These are phyloP conservation scores for Hirschfeldia incana DNA, from an alignment of 345 rosid genomes.

Conservation along the genomic window DNA sequence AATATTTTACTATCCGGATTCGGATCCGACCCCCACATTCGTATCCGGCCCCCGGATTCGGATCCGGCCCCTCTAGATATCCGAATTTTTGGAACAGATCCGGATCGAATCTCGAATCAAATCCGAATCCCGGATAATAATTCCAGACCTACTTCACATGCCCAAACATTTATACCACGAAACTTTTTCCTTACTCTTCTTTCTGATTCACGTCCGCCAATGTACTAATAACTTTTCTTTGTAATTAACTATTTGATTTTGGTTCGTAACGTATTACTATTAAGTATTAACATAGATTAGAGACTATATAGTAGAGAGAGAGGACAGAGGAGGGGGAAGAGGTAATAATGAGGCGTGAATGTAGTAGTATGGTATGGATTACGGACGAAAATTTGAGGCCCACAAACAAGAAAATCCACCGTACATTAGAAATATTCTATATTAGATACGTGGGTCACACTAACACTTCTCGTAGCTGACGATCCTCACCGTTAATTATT, in stretches of 20 bases:
- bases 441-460: constrained; percentile 28
- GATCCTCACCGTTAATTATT: constrained; percentile 42
- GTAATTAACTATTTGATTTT: background rate
- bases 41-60: no score
- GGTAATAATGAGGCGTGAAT: constrained; percentile 35
- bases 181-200: constrained; percentile 2
- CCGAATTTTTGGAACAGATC: no score
- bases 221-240: background rate
- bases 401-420: constrained; percentile 17
- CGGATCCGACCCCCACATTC: no score
- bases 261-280: constrained; percentile 17
- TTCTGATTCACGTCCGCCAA: background rate
- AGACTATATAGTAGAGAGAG: background rate
- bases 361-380: no score
- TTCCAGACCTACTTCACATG: constrained; percentile 14
- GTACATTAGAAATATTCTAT: constrained; percentile 47
- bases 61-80: no score
- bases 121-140: no score
- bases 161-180: constrained; percentile 7
- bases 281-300: no score
- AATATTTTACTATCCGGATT: no score
- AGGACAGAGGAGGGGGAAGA: background rate
- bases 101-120: no score
- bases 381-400: constrained; percentile 5
- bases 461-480: constrained; percentile 29